Evolutionary conservation across 2,329 filamentous ascomycete species (phyloP).

Genomic region (Sporothrix globosa): DNA sequence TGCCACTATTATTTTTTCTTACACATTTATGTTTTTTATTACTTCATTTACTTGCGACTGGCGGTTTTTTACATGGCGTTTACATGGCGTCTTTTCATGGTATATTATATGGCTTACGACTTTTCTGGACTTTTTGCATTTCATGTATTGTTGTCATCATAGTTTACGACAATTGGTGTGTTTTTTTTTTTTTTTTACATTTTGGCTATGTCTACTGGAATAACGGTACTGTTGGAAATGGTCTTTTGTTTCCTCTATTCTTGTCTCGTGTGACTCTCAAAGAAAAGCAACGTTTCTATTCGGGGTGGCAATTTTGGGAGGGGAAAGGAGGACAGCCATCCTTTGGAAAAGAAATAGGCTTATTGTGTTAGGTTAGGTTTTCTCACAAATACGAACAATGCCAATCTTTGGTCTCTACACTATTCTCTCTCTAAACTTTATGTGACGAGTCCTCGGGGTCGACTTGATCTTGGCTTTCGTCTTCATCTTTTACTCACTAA

Average conservation of each 20-base stretch:
- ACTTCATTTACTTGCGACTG: not conserved
- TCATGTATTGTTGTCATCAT: not conserved
- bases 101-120: conserved; percentile 5
- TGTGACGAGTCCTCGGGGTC: not conserved
- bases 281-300: not conserved
- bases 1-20: not conserved
- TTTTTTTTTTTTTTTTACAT: not conserved
- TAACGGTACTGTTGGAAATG: not conserved
- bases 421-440: not conserved
- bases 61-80: not conserved
- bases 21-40: not conserved
- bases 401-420: not conserved
- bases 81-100: not conserved
- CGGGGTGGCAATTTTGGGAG: not conserved
- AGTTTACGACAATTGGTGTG: not conserved
- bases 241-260: not conserved
- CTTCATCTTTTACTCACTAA: too few relatives aligned
- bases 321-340: not conserved
- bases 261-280: not conserved
- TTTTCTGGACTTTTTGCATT: not conserved
- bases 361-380: conserved; percentile 9
- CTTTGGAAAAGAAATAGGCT: not conserved
- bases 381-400: conserved; percentile 16
- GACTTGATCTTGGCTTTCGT: not conserved
- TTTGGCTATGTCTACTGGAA: not conserved